Conservation (phyloP, 1,284 basidiomycete species). For the Cyathus olla region DNA sequence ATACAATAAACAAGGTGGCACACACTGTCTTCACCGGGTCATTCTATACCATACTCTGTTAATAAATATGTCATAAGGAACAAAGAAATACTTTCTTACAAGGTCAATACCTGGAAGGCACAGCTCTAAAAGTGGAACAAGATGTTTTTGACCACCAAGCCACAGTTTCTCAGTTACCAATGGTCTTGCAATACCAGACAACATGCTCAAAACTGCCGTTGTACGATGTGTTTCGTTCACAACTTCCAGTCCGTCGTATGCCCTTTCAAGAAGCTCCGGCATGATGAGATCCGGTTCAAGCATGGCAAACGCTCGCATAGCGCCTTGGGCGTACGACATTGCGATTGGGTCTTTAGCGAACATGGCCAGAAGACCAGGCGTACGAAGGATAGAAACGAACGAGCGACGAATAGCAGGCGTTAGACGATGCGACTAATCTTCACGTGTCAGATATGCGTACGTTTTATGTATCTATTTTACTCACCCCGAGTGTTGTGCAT, state of each 20-base stretch:
- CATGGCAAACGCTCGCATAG: constrained; percentile 80
- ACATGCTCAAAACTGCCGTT: constrained; percentile 89
- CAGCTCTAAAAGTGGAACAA: constrained; percentile 90
- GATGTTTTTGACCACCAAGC: constrained; percentile 89
- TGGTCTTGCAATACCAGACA: constrained; percentile 86
- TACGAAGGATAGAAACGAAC: constrained; percentile 88
- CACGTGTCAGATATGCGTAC: neutral
- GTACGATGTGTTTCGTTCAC: constrained; percentile 97
- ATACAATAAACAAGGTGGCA: constrained; percentile 84
- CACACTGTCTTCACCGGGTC: constrained; percentile 93
- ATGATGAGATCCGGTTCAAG: constrained; percentile 92
- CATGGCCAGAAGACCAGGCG: constrained; percentile 93
- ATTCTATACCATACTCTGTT: constrained; percentile 62
- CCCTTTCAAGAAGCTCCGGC: constrained; percentile 93
- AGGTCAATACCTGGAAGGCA: constrained; percentile 93
- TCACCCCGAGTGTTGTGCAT: constrained; percentile 87
- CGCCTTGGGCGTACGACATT: constrained; percentile 76
- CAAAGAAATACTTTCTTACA: constrained; percentile 50
- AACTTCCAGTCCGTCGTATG: constrained; percentile 91
- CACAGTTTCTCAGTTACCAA: constrained; percentile 85
- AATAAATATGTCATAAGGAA: constrained; percentile 3
- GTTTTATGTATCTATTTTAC: constrained; percentile 16
- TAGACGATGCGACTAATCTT: constrained; percentile 73
- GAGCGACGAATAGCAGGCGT: constrained; percentile 87
- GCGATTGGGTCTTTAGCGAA: constrained; percentile 89